Base-by-base conservation (phyloP, 2,329 filamentous ascomycete species). In the Allantophomopsis cytisporea region DNA sequence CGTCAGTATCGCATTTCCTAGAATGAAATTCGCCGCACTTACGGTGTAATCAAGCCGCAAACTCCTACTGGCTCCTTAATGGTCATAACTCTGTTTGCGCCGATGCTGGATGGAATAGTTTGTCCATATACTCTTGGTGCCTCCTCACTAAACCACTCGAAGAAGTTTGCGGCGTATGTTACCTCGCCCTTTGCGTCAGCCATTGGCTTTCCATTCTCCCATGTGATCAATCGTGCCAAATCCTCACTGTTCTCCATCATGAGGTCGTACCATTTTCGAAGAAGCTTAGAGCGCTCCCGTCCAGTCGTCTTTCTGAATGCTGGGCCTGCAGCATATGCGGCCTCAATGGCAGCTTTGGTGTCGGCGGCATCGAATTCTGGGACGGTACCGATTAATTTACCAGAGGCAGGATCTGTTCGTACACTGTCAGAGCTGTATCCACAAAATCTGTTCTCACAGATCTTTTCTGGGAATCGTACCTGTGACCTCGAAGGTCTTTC, bases 401-500 rank as follows among this genome's bases (percentile, higher is more conserved):
- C 83, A 8, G 85, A 85, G 2, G 86, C 79, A 7, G 91, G 91
- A 59, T 98, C 87, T 79, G 50, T 32, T 35, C 14, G 23, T 28
- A 28, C 5, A 28, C 23, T 28, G 23, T 28, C 8, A 28, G 23
- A 28, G 23, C 11, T 28, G 23, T 28, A 10, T 28, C 11, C 23
- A 28, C 8, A 10, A 28, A 12, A 28, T 28, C 23, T 4, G 11
- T 28, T 28, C 11, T 28, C 23, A 28, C 3, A 28, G 23, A 7
- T 7, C 18, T 20, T 20, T 20, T 20, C 18, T 20, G 18, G 18
- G 7, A 28, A 28, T 28, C 23, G 23, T 28, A 28, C 23, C 81
- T 47, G 74, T 69, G 43, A 95, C 84, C 57, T 91, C 80, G 60
- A 96, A 98, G 35, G 86, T 94, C 71, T 93, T 79, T 55, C 86